Percentiles rank a stretch among this genome's conserved stretches.
Conservation (phyloP, 2,329 filamentous ascomycete species). For the Colletotrichum sp. region DNA sequence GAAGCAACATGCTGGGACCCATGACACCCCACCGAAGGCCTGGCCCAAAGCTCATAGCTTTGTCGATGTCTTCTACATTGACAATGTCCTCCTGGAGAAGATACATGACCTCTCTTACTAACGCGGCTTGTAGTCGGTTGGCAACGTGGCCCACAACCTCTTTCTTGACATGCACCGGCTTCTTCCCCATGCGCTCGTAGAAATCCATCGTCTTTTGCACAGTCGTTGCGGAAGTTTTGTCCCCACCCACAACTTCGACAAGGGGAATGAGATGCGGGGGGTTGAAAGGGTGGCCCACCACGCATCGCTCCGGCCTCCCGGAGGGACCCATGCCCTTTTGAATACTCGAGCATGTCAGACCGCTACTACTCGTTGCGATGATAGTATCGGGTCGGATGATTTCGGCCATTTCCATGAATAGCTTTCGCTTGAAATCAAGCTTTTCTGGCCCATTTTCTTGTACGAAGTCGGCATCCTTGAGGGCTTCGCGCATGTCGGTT, state of each 20-base stretch:
- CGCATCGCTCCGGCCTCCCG: constrained; percentile 34
- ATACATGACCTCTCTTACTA: constrained; percentile 9
- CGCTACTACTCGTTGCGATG: constrained; percentile 36
- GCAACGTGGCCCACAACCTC: constrained; percentile 48
- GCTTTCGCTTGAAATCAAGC: constrained; percentile 40
- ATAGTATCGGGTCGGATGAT: constrained; percentile 34
- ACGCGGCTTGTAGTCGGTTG: constrained; percentile 44
- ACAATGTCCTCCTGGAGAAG: constrained; percentile 3
- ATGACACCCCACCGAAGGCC: constrained; percentile 25
- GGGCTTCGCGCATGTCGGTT: constrained; percentile 4
- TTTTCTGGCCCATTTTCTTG: constrained; percentile 46
- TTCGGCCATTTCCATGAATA: constrained; percentile 38
- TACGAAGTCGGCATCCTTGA: constrained; percentile 34
- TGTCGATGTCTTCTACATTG: constrained; percentile 3
- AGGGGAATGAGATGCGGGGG: constrained; percentile 53
- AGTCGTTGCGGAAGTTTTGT: constrained; percentile 28
- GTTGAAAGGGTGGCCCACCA: constrained; percentile 54
- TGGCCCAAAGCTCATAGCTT: constrained; percentile 18
- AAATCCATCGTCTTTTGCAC: constrained; percentile 37
- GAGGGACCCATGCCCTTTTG: constrained; percentile 11
- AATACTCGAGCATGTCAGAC: constrained; percentile 38
- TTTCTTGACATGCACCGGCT: constrained; percentile 42
- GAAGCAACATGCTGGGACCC: constrained; percentile 17
- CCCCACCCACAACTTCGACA: constrained; percentile 48
- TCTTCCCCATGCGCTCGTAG: constrained; percentile 44